phyloP scores from a whole-genome alignment of 768 basidiomycete species.

The Tulasnella sp. region DNA sequence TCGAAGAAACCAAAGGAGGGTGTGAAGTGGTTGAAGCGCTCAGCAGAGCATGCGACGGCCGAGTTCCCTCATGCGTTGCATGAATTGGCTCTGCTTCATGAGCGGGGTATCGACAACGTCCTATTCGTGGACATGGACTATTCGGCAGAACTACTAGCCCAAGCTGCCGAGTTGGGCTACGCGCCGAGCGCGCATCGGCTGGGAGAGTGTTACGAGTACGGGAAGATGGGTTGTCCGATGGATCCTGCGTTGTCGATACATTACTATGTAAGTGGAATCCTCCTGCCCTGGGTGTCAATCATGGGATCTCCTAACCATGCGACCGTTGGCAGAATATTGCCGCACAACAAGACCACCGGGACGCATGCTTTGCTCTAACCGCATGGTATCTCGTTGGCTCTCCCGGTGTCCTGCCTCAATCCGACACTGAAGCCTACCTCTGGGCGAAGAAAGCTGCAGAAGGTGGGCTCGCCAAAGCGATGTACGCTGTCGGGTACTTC shows the following conservation, averaged over 20 bases:
- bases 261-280: conserved; percentile 77
- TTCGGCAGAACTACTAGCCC: conserved; percentile 84
- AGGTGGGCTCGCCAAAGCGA: conserved; percentile 81
- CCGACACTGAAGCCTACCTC: conserved; percentile 93
- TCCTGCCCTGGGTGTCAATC: too few species aligned
- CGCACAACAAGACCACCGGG: conserved; percentile 91
- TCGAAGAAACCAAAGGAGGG: conserved; percentile 87
- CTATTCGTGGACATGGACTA: conserved; percentile 96
- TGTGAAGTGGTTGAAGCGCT: conserved; percentile 96
- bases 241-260: conserved; percentile 96
- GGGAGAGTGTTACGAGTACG: conserved; percentile 99
- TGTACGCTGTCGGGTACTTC: conserved; percentile 98
- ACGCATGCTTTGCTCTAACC: conserved; percentile 95
- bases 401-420: conserved; percentile 93
- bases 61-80: conserved; percentile 96
- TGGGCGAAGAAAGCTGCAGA: conserved; percentile 98
- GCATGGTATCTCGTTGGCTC: conserved; percentile 99
- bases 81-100: conserved; percentile 87
- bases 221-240: conserved; percentile 95
- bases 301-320: too few species aligned
- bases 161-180: conserved; percentile 92
- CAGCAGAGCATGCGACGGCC: conserved; percentile 86
- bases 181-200: conserved; percentile 91
- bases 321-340: conserved; percentile 99
- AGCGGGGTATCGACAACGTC: conserved; percentile 96